These are phyloP conservation scores for Ceratopteris richardii DNA, from an alignment of 75 land plant species.

Conservation along the genomic window DNA sequence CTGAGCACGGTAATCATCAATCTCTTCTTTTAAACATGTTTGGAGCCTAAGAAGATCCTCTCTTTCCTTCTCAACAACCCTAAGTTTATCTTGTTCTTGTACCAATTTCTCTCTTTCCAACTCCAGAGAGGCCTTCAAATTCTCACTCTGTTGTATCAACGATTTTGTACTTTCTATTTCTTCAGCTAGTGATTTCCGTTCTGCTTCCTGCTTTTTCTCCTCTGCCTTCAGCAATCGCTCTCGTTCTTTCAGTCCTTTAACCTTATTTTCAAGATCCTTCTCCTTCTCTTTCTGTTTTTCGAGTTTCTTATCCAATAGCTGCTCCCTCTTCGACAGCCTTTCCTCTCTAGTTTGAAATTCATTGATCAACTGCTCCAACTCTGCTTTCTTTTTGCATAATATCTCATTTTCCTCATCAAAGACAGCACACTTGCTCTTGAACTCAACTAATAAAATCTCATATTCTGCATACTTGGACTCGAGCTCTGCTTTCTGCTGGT, in stretches of 20 bases:
- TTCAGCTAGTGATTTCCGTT: slow-evolving; percentile 29
- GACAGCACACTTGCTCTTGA: slow-evolving; percentile 34
- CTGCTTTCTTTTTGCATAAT: slow-evolving; percentile 30
- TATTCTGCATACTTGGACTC: slow-evolving; percentile 48
- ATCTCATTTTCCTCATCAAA: slow-evolving; percentile 43
- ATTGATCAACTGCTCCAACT: slow-evolving; percentile 28
- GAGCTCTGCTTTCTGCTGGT: slow-evolving; percentile 44
- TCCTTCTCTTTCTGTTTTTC: slow-evolving; percentile 57
- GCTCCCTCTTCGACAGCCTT: slow-evolving; percentile 47
- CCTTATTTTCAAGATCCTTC: slow-evolving; percentile 42
- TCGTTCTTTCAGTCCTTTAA: slow-evolving; percentile 35
- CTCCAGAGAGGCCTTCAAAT: slow-evolving; percentile 28
- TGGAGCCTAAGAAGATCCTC: slow-evolving; percentile 39
- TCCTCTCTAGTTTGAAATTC: slow-evolving; percentile 39
- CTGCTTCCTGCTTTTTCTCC: slow-evolving; percentile 44
- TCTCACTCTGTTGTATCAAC: slow-evolving; percentile 36
- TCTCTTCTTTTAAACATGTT: slow-evolving; percentile 60
- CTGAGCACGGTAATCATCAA: slow-evolving; percentile 46
- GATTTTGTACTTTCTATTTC: slow-evolving; percentile 24
- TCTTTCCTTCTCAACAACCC: slow-evolving; percentile 60
- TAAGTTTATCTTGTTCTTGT: slow-evolving; percentile 49
- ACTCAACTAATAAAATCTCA: slow-evolving; percentile 35
- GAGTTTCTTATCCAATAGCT: slow-evolving; percentile 36
- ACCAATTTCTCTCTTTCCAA: slow-evolving; percentile 34
- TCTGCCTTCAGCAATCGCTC: slow-evolving; percentile 37